Base-by-base conservation (phyloP, 768 basidiomycete species). In the Vishniacozyma victoriae region DNA sequence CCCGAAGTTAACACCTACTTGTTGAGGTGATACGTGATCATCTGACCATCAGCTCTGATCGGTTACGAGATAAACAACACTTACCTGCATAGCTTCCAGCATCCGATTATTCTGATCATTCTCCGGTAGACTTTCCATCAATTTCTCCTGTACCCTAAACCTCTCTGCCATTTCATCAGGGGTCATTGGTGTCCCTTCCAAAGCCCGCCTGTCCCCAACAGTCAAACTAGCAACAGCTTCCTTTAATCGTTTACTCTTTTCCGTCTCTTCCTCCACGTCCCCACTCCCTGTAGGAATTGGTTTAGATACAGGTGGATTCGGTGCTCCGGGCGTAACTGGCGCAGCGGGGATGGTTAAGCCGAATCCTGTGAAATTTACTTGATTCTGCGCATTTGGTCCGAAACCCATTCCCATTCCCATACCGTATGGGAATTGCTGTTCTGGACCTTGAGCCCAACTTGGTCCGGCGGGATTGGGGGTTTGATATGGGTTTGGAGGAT, bases 11-110 rank as follows among this genome's bases (percentile, higher is more conserved):
- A 38, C 5, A 56, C 64, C 46, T 50, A 69, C 65, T 93, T 93
- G 59, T 90, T 86, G 41, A 96, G 76, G 65, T 96, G 92, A 71
- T 93, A 92, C 51, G 87, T 88, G 42, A 72, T 67, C 24, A 73
- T 42, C 59, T 73, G 51, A 26, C n/a, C 31, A 22, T 18, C 16
- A 3, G 3, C 35, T n/a, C 35, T 18, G 18, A 22, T 35, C 20
- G 16, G 18, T 12, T 16, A 9, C 14, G 29, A 25, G 15, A 14
- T 20, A 29, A n/a, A 11, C 36, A 14, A 15, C 4, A 54, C 49
- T 45, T 43, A 62, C 60, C 54, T 59, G 60, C 54, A 59, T 56
- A 13, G 56, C 48, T 35, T 62, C 54, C 20, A 53, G 45, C 37
- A 50, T 59, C 23, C 54, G 45, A 42, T 49, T 48, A 3, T 41